Evolutionary conservation across 306 rosid species (phyloP).

Genomic region (Geum urbanum): DNA sequence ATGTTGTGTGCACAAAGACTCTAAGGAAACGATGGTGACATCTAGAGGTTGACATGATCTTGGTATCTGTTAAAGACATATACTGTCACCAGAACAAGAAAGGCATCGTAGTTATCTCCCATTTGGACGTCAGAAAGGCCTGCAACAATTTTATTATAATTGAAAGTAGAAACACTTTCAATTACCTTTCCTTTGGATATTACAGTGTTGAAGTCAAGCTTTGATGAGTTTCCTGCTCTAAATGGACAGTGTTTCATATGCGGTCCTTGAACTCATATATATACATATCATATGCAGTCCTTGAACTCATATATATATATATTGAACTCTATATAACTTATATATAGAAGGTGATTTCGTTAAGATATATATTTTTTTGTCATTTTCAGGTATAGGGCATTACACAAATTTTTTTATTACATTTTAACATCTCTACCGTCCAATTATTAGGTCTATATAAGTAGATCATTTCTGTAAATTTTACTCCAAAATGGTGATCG

Average conservation of each 20-base stretch:
- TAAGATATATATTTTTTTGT: too few species aligned
- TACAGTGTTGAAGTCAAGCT: neutral
- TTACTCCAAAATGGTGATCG: too few species aligned
- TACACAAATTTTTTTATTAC: too few species aligned
- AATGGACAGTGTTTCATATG: conserved; percentile 12
- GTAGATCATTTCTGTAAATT: too few species aligned
- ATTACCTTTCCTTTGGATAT: neutral
- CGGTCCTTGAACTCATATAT: neutral
- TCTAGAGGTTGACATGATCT: neutral
- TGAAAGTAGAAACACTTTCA: neutral
- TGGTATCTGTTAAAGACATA: neutral
- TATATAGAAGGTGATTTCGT: too few species aligned
- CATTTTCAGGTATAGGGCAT: too few species aligned
- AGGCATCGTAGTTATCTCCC: neutral
- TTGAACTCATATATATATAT: too few species aligned
- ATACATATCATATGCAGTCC: neutral
- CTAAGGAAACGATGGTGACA: neutral
- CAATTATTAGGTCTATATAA: too few species aligned
- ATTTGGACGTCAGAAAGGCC: neutral
- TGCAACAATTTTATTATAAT: neutral
- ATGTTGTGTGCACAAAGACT: neutral
- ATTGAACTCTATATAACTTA: too few species aligned
- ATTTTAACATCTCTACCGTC: too few species aligned
- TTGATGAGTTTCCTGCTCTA: conserved; percentile 4
- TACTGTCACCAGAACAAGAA: neutral